These are phyloP conservation scores for Apocynum venetum DNA, from an alignment of 257 asterid genomes.

Conservation along the genomic window DNA sequence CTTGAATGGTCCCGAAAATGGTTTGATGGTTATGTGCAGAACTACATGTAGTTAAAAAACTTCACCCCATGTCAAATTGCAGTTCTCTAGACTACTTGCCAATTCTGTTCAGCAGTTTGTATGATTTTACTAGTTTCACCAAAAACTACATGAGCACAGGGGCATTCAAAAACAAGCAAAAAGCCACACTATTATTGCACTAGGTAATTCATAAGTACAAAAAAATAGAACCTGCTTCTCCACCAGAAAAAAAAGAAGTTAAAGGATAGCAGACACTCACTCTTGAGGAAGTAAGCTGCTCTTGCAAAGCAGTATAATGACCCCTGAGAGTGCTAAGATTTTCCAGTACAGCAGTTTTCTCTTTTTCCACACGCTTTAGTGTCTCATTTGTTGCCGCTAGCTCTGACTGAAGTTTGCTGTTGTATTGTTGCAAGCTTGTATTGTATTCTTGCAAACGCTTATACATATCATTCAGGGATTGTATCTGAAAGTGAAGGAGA, in stretches of 20 bases:
- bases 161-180: neutral
- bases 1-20: neutral
- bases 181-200: neutral
- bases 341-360: conserved; percentile 73
- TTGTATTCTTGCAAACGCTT: conserved; percentile 81
- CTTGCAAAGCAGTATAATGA: conserved; percentile 72
- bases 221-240: neutral
- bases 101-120: neutral
- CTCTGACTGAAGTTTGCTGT: conserved; percentile 80
- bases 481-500: conserved; percentile 45
- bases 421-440: conserved; percentile 84
- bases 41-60: neutral
- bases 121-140: neutral
- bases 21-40: neutral
- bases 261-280: conserved; percentile 30
- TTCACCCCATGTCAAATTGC: neutral
- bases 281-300: conserved; percentile 68
- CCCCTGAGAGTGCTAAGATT: conserved; percentile 84
- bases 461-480: conserved; percentile 63
- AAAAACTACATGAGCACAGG: neutral
- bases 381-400: conserved; percentile 57
- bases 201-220: neutral
- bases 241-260: neutral
- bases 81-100: neutral
- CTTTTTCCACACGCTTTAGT: conserved; percentile 75